Percentiles rank a stretch among this genome's conserved stretches.
Evolutionary conservation across 2,329 filamentous ascomycete genomes (phyloP).

Genomic region (Trichoderma breve): DNA sequence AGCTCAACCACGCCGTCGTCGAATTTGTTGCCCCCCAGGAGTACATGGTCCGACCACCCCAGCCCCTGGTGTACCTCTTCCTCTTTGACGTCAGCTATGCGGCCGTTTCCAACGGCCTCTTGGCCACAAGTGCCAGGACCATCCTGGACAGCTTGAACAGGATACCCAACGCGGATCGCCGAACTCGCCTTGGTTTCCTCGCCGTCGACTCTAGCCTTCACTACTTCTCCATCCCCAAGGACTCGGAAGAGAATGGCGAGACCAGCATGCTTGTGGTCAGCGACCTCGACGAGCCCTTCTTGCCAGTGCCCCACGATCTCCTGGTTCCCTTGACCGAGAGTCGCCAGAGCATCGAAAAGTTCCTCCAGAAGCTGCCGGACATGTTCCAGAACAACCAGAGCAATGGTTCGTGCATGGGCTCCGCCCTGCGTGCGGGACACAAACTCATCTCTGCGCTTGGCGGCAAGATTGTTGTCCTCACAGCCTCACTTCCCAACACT

Average conservation of each 20-base stretch:
- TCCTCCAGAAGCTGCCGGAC: conserved; percentile 83
- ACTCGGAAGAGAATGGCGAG: conserved; percentile 79
- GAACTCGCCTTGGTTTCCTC: conserved; percentile 91
- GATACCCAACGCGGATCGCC: conserved; percentile 95
- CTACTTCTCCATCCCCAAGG: conserved; percentile 92
- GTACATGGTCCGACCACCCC: conserved; percentile 97
- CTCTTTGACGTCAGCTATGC: conserved; percentile 92
- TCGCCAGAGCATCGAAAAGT: conserved; percentile 85
- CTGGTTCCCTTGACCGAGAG: conserved; percentile 86
- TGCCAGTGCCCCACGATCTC: conserved; percentile 89
- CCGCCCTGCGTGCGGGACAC: conserved; percentile 86
- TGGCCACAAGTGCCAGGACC: conserved; percentile 88
- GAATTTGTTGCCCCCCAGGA: conserved; percentile 98
- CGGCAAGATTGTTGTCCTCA: conserved; percentile 91
- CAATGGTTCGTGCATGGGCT: conserved; percentile 89
- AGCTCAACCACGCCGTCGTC: conserved; percentile 94
- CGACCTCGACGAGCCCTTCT: conserved; percentile 92
- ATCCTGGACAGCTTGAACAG: conserved; percentile 93
- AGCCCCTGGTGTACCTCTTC: conserved; percentile 94
- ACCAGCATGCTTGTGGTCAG: conserved; percentile 91
- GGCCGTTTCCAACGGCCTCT: conserved; percentile 81
- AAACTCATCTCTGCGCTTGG: conserved; percentile 93
- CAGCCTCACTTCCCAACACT: conserved; percentile 83
- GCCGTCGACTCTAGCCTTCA: conserved; percentile 92
- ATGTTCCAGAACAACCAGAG: conserved; percentile 98